These are phyloP conservation scores for Pisolithus microcarpus DNA, from an alignment of 768 basidiomycete genomes.

Conservation along the genomic window DNA sequence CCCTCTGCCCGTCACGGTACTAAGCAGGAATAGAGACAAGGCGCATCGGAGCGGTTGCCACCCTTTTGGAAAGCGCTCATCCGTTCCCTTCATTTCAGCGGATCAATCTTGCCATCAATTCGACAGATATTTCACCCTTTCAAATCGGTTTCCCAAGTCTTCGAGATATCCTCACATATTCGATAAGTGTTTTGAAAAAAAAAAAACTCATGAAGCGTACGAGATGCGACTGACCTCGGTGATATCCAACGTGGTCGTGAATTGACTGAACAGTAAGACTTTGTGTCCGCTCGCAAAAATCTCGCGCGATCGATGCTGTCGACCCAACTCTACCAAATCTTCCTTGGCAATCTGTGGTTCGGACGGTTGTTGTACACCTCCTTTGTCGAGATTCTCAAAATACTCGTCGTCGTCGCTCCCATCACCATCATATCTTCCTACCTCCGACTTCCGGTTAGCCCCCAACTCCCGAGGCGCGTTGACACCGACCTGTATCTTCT, in stretches of 20 bases:
- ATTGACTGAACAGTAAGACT: constrained; percentile 85
- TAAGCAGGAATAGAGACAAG: constrained; percentile 77
- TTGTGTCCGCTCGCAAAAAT: constrained; percentile 78
- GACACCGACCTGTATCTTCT: constrained; percentile 22
- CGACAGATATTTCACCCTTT: constrained; percentile 83
- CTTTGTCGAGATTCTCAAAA: constrained; percentile 52
- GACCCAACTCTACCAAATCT: constrained; percentile 46
- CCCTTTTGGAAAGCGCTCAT: constrained; percentile 80
- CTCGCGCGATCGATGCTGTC: constrained; percentile 55
- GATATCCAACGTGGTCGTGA: constrained; percentile 93
- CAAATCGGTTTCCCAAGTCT: constrained; percentile 73
- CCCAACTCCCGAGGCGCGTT: constrained; percentile 30
- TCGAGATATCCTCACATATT: too few species aligned
- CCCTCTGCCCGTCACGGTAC: constrained; percentile 95
- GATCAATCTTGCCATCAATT: constrained; percentile 83
- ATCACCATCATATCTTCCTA: constrained; percentile 47
- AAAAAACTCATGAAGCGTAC: too few species aligned
- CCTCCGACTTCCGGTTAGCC: constrained; percentile 23
- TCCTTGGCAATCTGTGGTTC: constrained; percentile 32
- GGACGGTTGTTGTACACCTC: constrained; percentile 29
- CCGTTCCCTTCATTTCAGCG: constrained; percentile 74
- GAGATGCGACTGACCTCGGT: constrained; percentile 56
- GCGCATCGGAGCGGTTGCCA: constrained; percentile 55
- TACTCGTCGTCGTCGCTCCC: constrained; percentile 58
- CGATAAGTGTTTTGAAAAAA: too few species aligned